phyloP scores from a whole-genome alignment of 108 stramenopile species.

The Nitzschia sp. region DNA sequence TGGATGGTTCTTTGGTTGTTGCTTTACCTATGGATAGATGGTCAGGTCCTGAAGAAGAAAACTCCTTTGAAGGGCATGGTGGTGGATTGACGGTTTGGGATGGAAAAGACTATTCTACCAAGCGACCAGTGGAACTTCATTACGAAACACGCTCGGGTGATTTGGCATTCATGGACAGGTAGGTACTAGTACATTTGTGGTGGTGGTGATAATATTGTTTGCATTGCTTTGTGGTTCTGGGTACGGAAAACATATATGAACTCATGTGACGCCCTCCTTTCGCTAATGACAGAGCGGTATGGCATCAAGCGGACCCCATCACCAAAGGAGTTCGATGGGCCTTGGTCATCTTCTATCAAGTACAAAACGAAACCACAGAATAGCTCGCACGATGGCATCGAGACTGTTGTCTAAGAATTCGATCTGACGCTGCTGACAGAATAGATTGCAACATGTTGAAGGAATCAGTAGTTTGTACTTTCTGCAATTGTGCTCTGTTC shows the following conservation, averaged over 20 bases:
- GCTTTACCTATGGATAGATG: slow-evolving; percentile 87
- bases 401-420: too few relatives aligned
- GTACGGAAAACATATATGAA: too few relatives aligned
- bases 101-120: slow-evolving; percentile 44
- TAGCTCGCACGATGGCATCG: too few relatives aligned
- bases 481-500: too few relatives aligned
- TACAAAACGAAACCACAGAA: slow-evolving; percentile 17
- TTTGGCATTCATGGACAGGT: slow-evolving; percentile 84
- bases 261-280: slow-evolving; percentile 1
- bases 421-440: too few relatives aligned
- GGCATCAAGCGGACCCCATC: slow-evolving; percentile 88
- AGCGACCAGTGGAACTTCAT: slow-evolving; percentile 60
- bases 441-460: too few relatives aligned
- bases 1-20: slow-evolving; percentile 81
- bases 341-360: slow-evolving; percentile 86
- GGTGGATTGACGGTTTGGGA: slow-evolving; percentile 90
- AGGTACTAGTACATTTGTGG: slow-evolving; percentile 5
- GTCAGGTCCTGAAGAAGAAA: slow-evolving; percentile 62
- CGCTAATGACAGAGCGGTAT: slow-evolving; percentile 32
- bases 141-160: slow-evolving; percentile 86
- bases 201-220: neutral
- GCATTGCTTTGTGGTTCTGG: too few relatives aligned
- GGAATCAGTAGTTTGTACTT: too few relatives aligned
- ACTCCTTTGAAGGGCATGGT: slow-evolving; percentile 77
- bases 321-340: slow-evolving; percentile 90